These are phyloP conservation scores for Naematelia encephala DNA, from an alignment of 768 basidiomycete genomes.

Conservation along the genomic window DNA sequence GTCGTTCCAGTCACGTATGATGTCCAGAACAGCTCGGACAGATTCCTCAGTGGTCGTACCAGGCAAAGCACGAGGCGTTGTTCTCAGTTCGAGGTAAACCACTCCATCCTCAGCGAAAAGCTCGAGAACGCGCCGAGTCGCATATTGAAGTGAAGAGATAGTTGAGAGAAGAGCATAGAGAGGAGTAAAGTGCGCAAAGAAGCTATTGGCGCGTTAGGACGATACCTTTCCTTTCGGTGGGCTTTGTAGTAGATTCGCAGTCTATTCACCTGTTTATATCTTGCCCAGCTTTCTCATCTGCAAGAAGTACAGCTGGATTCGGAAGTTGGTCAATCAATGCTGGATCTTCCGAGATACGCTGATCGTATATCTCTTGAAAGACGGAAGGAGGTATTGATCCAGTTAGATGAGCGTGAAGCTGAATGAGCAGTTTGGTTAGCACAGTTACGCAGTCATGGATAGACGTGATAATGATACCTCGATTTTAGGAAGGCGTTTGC, in stretches of 20 bases:
- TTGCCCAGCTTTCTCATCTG: slow-evolving; percentile 10
- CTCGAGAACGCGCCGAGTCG: slow-evolving; percentile 20
- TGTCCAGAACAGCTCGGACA: slow-evolving; percentile 10
- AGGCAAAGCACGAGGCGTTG: slow-evolving; percentile 20
- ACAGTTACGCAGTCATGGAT: background rate
- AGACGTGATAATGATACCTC: slow-evolving; percentile 11
- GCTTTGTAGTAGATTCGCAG: background rate
- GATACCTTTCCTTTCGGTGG: background rate
- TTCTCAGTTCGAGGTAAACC: slow-evolving; percentile 27
- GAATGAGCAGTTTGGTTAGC: background rate
- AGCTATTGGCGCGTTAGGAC: slow-evolving; percentile 2
- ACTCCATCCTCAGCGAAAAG: slow-evolving; percentile 22
- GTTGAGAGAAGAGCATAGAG: slow-evolving; percentile 20
- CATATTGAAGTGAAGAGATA: slow-evolving; percentile 4
- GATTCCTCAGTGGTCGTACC: slow-evolving; percentile 5
- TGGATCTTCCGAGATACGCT: slow-evolving; percentile 4
- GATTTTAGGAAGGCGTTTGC: slow-evolving; percentile 14
- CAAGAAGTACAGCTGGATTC: slow-evolving; percentile 3
- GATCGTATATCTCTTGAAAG: slow-evolving; percentile 18
- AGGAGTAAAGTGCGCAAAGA: slow-evolving; percentile 26
- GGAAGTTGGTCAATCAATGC: slow-evolving; percentile 7
- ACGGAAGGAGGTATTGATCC: slow-evolving; percentile 19
- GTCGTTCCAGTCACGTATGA: slow-evolving; percentile 20
- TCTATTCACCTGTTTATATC: slow-evolving; percentile 12
- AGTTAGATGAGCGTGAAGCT: slow-evolving; percentile 31